Evolutionary conservation across 192 early-diverging fungal genomes (phyloP), one percentile per base, ranked within the genome.

Genomic region (Umbelopsis vinacea): DNA sequence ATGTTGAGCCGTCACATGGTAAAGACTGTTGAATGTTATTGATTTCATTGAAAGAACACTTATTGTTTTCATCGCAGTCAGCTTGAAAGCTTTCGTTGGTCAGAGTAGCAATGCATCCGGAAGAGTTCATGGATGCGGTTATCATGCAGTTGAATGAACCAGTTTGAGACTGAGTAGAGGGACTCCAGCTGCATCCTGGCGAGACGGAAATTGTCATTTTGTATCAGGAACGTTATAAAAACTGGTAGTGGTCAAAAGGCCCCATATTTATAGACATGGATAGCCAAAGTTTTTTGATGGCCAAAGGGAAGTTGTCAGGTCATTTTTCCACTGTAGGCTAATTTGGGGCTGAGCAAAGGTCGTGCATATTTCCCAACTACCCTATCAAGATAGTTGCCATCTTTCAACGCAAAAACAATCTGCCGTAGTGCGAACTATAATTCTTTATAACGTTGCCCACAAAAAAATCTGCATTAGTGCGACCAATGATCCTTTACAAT

Each of bases 21-120:
- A 81, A 79, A 21, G 79, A 79, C 69, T 77, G 52, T 7, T 60
- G 45, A 29, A 84, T 77, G 21, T 84, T 81, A 57, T 84, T 84
- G 29, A 84, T 81, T 15, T 29, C 29, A 0, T 0, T 21, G 33
- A 60, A 60, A 60, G 24, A 10, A 35, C 55, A 60, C 0, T 60
- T 0, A 60, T 35, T 35, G 33, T 24, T 37, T 35, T 11, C 55
- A 60, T 60, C 55, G 29, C 55, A 60, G 24, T 29, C 3, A 11
- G 55, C 33, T 60, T 35, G 24, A 14, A 60, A 35, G 33, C 29
- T 35, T 35, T 60, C 55, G 55, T 60, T 60, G 55, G 55, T 60
- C 29, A 60, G 10, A 15, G 55, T 60, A 15, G 29, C 29, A 35
- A 33, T 60, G 55, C 55, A 60, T 10, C 55, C 55, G 7, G 55